These are phyloP conservation scores for Globisporangium polare DNA, from an alignment of 352 stramenopile genomes.

Conservation along the genomic window DNA sequence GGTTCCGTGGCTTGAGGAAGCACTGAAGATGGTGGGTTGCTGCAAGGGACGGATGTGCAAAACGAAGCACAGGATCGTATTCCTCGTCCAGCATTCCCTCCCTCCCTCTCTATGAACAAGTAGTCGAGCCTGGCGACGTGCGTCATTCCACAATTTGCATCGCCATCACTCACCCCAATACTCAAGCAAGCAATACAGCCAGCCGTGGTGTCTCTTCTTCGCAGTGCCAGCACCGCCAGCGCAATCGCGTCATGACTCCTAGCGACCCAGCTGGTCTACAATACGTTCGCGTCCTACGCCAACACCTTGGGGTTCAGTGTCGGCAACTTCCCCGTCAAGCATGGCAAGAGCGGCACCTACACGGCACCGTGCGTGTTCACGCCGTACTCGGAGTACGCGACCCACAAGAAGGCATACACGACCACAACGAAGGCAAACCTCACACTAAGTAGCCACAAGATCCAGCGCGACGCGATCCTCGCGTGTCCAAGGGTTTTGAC, in stretches of 20 bases:
- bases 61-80: no score
- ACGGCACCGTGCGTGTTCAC: slow-evolving; percentile 63
- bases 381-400: no score
- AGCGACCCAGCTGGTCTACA: slow-evolving; percentile 41
- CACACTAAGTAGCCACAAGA: slow-evolving; percentile 11
- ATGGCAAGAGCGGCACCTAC: slow-evolving; percentile 19
- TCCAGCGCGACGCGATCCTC: not conserved
- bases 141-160: no score
- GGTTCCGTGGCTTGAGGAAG: no score
- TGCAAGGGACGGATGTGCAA: no score
- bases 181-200: no score
- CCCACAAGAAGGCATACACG: slow-evolving; percentile 67
- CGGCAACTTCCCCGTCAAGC: slow-evolving; percentile 44
- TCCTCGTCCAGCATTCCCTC: no score
- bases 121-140: not conserved
- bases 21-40: no score
- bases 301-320: slow-evolving; percentile 64
- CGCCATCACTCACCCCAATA: no score
- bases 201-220: slow-evolving; percentile 9
- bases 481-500: not conserved
- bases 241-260: not conserved
- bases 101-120: not conserved
- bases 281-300: slow-evolving; percentile 65
- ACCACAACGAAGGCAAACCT: slow-evolving; percentile 46
- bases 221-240: not conserved